Evolutionary conservation across 352 stramenopile species (phyloP).

Genomic region (Pythium volutum): DNA sequence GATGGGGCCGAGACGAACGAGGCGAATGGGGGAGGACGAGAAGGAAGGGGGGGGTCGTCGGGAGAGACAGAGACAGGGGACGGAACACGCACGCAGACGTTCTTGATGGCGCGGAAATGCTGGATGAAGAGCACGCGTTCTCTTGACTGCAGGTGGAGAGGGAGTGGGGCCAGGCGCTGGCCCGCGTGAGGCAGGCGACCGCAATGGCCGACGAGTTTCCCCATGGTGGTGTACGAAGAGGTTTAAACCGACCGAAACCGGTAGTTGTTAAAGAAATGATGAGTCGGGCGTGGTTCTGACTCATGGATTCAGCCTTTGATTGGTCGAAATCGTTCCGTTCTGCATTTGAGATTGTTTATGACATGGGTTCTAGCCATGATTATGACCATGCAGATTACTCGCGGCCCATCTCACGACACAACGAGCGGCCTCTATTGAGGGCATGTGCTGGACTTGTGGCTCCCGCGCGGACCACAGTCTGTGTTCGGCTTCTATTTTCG

Average conservation of each 20-base stretch:
- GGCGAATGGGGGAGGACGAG: not conserved
- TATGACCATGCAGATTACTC: not conserved
- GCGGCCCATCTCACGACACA: not conserved
- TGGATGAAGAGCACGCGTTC: not conserved
- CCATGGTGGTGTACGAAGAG: not conserved
- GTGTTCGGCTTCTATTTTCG: too few species aligned
- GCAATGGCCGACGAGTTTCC: not conserved
- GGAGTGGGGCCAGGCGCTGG: constrained; percentile 6
- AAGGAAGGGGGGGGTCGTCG: not conserved
- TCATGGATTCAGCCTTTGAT: not conserved
- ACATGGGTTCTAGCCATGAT: not conserved
- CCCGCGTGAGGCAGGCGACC: constrained; percentile 19
- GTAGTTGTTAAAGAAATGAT: not conserved
- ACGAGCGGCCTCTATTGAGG: constrained; percentile 1
- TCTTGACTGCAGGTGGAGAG: constrained; percentile 13
- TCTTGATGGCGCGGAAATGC: not conserved
- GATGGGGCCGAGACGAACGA: not conserved
- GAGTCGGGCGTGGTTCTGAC: not conserved
- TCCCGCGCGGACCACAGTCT: too few species aligned
- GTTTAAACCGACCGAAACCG: not conserved
- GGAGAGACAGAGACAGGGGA: not conserved
- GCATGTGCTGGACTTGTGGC: not conserved
- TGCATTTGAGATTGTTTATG: not conserved
- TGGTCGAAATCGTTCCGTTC: not conserved
- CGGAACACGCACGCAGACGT: not conserved